Base-by-base conservation (phyloP, 23 red algal genomes). In the Gracilariopsis chorda region DNA sequence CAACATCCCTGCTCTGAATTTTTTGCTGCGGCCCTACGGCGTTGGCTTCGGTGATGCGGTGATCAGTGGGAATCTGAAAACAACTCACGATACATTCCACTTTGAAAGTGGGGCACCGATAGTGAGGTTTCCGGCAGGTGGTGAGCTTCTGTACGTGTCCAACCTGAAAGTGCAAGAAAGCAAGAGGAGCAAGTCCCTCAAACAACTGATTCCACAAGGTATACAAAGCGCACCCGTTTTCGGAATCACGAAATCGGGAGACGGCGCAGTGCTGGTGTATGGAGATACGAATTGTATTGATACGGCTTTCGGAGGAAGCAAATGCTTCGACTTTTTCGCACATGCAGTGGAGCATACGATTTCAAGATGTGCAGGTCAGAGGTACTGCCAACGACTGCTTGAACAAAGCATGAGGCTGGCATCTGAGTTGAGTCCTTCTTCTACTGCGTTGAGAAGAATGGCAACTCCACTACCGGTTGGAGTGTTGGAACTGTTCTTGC, bases 211-310 rank as follows among this genome's bases (percentile, higher is more conserved):
- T 13, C 28, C 32, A 28, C 47, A 43, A 62, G 68, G 52, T 19
- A 2, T 78, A 30, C 49, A n/a, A 76, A 44, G 20, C 23, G 68
- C 67, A 14, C 88, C 88, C 14, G 51, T 94, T n/a, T 37, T 84
- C 30, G 91, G 80, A 27, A 32, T 94, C 51, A 80, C 69, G 34
- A 84, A 85, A 59, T 33, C 60, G 14, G 94, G 63, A 7, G 24
- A 65, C 12, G 94, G 94, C 28, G 89, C 82, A 57, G 76, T 96
- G 25, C 27, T 88, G 21, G 86, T 88, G 19, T 91, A 84, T 62
- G 94, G 94, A 74, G 94, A 96, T 70, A 96, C 85, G 63, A 96
- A 96, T 52, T 96, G 94, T 39, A 81, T 96, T 27, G 94, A 96
- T 46, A 92, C 94, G 23, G 85, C 94, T 7, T 94, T 87, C 28